Base-by-base conservation (phyloP, 768 basidiomycete species). In the Holtermanniella nyarrowii region DNA sequence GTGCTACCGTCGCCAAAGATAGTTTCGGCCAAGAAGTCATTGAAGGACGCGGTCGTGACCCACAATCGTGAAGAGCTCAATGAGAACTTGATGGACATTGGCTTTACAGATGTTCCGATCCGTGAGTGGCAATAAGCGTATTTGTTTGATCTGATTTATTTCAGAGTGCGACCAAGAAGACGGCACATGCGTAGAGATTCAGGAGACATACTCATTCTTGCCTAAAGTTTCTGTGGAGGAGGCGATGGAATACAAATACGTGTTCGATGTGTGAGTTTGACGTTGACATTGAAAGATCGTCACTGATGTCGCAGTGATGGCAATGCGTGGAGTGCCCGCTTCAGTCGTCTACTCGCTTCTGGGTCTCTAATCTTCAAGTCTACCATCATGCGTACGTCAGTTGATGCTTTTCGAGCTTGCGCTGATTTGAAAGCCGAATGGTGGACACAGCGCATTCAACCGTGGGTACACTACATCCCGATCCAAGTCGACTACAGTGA, bases 391-490 rank as follows among this genome's bases (percentile, higher is more conserved):
- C 70, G 65, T 56, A 52, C 62, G 63, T 61, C n/a, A 4, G 18
- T 16, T n/a, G 3, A 1, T 24, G 16, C 41, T 3, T 23, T 22
- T 48, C 22, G 14, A 39, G 25, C 22, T 43, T 13, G n/a, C 27
- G 5, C 23, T 31, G 7, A 20, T 44, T 42, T 5, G 7, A 42
- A 48, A 65, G 61, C 65, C 25, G 65, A 66, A 55, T 64, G 67
- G 68, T 71, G 68, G 65, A 66, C 58, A 16, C 61, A 68, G 16
- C 48, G 68, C 4, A 66, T 66, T 22, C 65, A 71, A 49, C 66
- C 70, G 0, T 71, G 70, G 70, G 59, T 71, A 20, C 70, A 71
- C 42, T 69, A 67, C 47, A 55, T 70, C 4, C 68, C 68, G 2
- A 43, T 70, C 23, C 61, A 70, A 53, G 23, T 70, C 27, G 65